A percentile compares a stretch with the other conserved stretches of the same genome.
Evolutionary conservation across 176 grass and related monocot genomes (phyloP).

Genomic region (Areca catechu): DNA sequence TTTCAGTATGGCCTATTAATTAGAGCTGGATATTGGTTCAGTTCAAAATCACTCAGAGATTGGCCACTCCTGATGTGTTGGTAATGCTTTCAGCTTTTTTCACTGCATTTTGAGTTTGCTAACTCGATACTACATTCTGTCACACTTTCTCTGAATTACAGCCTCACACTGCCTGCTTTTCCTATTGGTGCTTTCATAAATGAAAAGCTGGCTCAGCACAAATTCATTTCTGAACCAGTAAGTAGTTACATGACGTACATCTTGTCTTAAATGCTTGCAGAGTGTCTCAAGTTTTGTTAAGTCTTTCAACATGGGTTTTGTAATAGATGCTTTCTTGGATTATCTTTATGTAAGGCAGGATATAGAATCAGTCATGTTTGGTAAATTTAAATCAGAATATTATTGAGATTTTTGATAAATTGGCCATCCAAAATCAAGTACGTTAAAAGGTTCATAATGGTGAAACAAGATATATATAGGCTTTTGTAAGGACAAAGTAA

Average conservation of each 20-base stretch:
- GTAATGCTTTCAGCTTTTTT: slow-evolving; percentile 28
- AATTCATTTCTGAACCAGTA: slow-evolving; percentile 48
- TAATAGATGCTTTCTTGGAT: too few species aligned
- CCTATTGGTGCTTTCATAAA: slow-evolving; percentile 46
- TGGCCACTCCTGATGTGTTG: slow-evolving; percentile 99
- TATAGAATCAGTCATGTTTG: too few species aligned
- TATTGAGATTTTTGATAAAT: too few species aligned
- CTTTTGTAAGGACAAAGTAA: too few species aligned
- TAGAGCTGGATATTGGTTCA: slow-evolving; percentile 98
- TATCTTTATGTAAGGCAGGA: too few species aligned
- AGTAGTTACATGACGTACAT: slow-evolving; percentile 12
- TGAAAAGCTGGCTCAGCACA: slow-evolving; percentile 67
- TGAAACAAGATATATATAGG: too few species aligned
- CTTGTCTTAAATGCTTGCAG: too few species aligned
- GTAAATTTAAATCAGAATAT: too few species aligned
- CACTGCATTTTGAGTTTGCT: slow-evolving; percentile 14
- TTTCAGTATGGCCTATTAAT: slow-evolving; percentile 92
- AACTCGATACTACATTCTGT: slow-evolving; percentile 1
- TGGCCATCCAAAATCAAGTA: too few species aligned
- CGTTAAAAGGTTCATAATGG: too few species aligned
- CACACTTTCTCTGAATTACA: slow-evolving; percentile 42
- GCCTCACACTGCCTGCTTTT: slow-evolving; percentile 72
- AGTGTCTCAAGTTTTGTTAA: too few species aligned
- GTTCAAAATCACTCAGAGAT: slow-evolving; percentile 63
- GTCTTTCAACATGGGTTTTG: too few species aligned